These are phyloP conservation scores for Penstemon barbatus DNA, from an alignment of 257 asterid genomes.

Conservation along the genomic window DNA sequence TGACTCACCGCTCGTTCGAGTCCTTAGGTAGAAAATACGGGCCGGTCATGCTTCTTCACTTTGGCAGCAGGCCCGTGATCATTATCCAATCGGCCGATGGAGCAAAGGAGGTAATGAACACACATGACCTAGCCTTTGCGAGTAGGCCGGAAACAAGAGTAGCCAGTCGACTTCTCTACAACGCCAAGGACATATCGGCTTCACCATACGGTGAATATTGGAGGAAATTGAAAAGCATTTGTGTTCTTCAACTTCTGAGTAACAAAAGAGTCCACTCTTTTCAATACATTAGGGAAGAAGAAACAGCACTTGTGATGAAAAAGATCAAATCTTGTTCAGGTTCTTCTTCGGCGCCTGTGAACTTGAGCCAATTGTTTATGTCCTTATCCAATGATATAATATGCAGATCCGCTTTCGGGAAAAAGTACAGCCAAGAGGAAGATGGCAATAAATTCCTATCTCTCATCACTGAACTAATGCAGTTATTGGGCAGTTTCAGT, in stretches of 20 bases:
- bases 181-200: constrained; percentile 27
- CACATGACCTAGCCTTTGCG: constrained; percentile 33
- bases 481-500: constrained; percentile 31
- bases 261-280: constrained; percentile 33
- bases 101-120: constrained; percentile 34
- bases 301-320: constrained; percentile 24
- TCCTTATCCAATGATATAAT: too few relatives aligned
- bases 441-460: constrained; percentile 15
- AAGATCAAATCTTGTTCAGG: constrained; percentile 13
- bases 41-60: too few relatives aligned
- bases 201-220: constrained; percentile 43
- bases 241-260: too few relatives aligned
- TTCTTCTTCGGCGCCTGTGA: neutral
- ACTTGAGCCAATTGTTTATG: neutral
- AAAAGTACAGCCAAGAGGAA: constrained; percentile 26
- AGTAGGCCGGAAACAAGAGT: constrained; percentile 23
- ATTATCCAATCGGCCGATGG: too few relatives aligned
- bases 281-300: constrained; percentile 31
- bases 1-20: too few relatives aligned
- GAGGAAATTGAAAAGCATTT: too few relatives aligned
- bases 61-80: too few relatives aligned
- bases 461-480: constrained; percentile 20
- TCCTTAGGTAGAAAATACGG: too few relatives aligned
- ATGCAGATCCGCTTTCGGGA: constrained; percentile 26
- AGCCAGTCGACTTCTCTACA: constrained; percentile 21